phyloP scores from a whole-genome alignment of 2,329 filamentous ascomycete genomes.

The Xylaria multiplex region DNA sequence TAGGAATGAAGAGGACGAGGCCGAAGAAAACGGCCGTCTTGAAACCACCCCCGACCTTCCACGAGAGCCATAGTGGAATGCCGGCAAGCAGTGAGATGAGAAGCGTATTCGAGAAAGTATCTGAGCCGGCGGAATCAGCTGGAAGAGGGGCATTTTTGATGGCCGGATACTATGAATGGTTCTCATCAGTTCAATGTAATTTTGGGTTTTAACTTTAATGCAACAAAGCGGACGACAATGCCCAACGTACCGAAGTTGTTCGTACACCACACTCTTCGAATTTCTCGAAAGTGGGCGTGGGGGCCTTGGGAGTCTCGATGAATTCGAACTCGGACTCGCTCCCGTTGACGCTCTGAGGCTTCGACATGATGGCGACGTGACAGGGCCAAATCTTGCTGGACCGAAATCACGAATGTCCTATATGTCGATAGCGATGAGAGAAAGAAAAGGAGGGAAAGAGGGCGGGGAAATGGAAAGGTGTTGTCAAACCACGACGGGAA shows the following conservation, averaged over 20 bases:
- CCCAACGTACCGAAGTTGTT: slow-evolving; percentile 61
- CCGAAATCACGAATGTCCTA: slow-evolving; percentile 28
- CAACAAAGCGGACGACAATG: slow-evolving; percentile 7
- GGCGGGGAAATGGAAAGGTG: slow-evolving; percentile 32
- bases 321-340: slow-evolving; percentile 71
- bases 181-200: slow-evolving; percentile 29
- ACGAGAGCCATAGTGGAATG: slow-evolving; percentile 82
- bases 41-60: slow-evolving; percentile 84
- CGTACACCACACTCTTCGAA: slow-evolving; percentile 64
- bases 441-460: slow-evolving; percentile 12
- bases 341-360: slow-evolving; percentile 59
- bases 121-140: slow-evolving; percentile 84
- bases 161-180: slow-evolving; percentile 72
- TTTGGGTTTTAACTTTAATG: not conserved
- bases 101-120: slow-evolving; percentile 85
- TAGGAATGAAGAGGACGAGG: slow-evolving; percentile 79
- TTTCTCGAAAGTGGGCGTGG: slow-evolving; percentile 61
- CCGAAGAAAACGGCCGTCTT: slow-evolving; percentile 90
- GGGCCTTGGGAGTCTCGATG: slow-evolving; percentile 65
- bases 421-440: slow-evolving; percentile 26
- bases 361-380: slow-evolving; percentile 57
- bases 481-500: slow-evolving; percentile 26
- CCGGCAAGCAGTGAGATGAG: slow-evolving; percentile 75
- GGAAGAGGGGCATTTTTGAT: slow-evolving; percentile 96
- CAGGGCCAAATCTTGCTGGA: slow-evolving; percentile 41